Percentiles rank a stretch among this genome's conserved stretches.
Conservation (phyloP, 225 moss, liverwort and hornwort species). For the Ulota crispa region DNA sequence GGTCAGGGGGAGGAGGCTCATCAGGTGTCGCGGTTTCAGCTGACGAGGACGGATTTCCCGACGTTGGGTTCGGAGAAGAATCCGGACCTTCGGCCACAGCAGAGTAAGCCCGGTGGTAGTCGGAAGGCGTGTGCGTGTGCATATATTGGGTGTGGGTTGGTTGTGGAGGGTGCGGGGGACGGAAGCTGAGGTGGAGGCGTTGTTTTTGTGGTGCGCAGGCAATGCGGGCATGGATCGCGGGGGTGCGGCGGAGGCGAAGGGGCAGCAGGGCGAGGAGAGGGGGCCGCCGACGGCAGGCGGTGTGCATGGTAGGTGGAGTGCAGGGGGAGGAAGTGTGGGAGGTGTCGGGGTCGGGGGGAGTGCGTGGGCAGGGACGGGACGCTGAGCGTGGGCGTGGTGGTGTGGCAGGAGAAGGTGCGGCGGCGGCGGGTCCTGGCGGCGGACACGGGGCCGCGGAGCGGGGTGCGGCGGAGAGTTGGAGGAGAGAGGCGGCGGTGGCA, state of each 20-base stretch:
- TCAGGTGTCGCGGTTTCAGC: slow-evolving; percentile 86
- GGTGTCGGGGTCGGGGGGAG: background rate
- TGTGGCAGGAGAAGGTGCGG: slow-evolving; percentile 62
- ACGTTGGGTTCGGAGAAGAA: slow-evolving; percentile 96
- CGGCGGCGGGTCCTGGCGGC: slow-evolving; percentile 29
- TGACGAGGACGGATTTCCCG: slow-evolving; percentile 94
- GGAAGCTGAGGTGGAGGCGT: slow-evolving; percentile 13
- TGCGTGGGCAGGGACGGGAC: too few species aligned
- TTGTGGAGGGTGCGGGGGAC: background rate
- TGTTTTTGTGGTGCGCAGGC: slow-evolving; percentile 39
- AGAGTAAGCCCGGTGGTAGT: slow-evolving; percentile 46
- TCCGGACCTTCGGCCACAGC: slow-evolving; percentile 98
- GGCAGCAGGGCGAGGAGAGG: slow-evolving; percentile 62
- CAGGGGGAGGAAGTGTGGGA: background rate
- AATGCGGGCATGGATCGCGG: slow-evolving; percentile 55
- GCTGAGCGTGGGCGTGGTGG: background rate
- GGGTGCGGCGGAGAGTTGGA: slow-evolving; percentile 72
- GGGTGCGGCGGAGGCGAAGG: slow-evolving; percentile 61
- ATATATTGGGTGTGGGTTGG: background rate
- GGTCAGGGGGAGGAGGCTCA: slow-evolving; percentile 89
- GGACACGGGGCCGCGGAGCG: slow-evolving; percentile 72
- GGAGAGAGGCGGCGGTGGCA: slow-evolving; percentile 57
- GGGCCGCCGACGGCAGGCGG: slow-evolving; percentile 51
- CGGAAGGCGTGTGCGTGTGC: background rate
- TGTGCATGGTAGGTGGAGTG: slow-evolving; percentile 66